phyloP scores from a whole-genome alignment of 176 grass and related monocot genomes.

The Aegilops sharonensis region DNA sequence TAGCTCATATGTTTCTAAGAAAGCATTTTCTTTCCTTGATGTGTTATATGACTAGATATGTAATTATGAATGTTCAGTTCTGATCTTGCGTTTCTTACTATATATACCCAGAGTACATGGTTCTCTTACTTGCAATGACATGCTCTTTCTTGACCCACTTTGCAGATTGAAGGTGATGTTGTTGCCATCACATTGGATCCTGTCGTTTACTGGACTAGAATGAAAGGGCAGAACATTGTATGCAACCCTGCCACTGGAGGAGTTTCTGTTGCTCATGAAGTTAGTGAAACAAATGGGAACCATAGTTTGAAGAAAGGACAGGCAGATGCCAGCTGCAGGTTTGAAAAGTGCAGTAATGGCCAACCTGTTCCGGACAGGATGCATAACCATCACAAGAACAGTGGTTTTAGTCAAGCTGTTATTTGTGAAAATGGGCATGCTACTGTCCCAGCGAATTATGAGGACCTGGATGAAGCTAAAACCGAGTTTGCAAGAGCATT shows the following conservation, averaged over 20 bases:
- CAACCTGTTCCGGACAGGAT: constrained; percentile 32
- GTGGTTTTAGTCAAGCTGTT: constrained; percentile 72
- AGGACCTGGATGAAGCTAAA: constrained; percentile 27
- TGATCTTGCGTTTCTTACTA: constrained; percentile 2
- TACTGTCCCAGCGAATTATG: constrained; percentile 33
- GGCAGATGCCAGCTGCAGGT: constrained; percentile 32
- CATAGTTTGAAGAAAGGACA: constrained; percentile 40
- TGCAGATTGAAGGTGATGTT: constrained; percentile 91
- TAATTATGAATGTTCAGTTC: not conserved
- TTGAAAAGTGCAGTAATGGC: constrained; percentile 40
- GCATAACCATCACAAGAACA: constrained; percentile 59
- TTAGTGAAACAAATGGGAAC: constrained; percentile 46
- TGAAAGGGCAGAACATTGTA: constrained; percentile 61
- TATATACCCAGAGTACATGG: not conserved
- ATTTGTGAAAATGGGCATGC: constrained; percentile 52
- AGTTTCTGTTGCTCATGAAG: constrained; percentile 37
- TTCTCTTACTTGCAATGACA: constrained; percentile 8
- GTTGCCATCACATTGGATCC: constrained; percentile 81
- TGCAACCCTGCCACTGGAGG: constrained; percentile 44
- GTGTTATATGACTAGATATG: constrained; percentile 2
- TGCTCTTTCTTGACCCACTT: constrained; percentile 26
- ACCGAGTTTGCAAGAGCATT: constrained; percentile 62
- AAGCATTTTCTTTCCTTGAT: not conserved
- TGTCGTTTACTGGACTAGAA: constrained; percentile 66
- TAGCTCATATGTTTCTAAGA: constrained; percentile 17